These are phyloP conservation scores for Microglena sp. DNA, from an alignment of 139 green algal species.

Conservation along the genomic window DNA sequence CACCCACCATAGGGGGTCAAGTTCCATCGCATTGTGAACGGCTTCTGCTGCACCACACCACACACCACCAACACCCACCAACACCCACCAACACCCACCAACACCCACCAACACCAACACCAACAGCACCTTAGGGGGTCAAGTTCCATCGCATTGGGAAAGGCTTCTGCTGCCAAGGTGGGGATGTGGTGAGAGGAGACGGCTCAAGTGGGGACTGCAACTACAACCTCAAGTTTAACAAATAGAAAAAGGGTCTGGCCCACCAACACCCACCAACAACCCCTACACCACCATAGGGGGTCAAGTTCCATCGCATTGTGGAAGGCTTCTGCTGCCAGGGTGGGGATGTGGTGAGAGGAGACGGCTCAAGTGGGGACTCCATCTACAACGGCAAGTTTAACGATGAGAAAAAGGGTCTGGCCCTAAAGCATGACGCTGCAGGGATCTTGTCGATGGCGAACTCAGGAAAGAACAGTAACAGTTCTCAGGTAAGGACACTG, in stretches of 20 bases:
- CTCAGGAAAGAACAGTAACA: conserved; percentile 82
- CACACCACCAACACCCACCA: too few relatives aligned
- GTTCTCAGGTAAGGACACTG: conserved; percentile 40
- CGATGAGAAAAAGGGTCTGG: conserved; percentile 69
- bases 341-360: conserved; percentile 65
- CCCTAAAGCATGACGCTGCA: conserved; percentile 50
- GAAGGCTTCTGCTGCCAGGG: conserved; percentile 67
- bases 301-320: conserved; percentile 66
- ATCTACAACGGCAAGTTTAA: conserved; percentile 78
- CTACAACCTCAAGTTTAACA: conserved; percentile 69
- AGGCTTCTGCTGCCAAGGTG: too few relatives aligned
- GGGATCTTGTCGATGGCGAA: conserved; percentile 79
- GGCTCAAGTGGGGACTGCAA: conserved; percentile 74
- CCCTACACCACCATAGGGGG: too few relatives aligned
- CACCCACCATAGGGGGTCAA: too few relatives aligned
- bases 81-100: too few relatives aligned
- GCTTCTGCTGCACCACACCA: too few relatives aligned
- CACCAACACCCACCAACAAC: too few relatives aligned
- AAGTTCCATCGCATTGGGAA: too few relatives aligned
- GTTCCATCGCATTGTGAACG: too few relatives aligned
- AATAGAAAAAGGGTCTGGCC: conserved; percentile 68
- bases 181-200: conserved; percentile 69
- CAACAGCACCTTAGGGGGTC: too few relatives aligned
- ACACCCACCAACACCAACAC: too few relatives aligned
- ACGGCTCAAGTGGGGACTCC: conserved; percentile 69